These are phyloP conservation scores for Neurospora sp. DNA, from an alignment of 495 filamentous ascomycete genomes.

Conservation along the genomic window DNA sequence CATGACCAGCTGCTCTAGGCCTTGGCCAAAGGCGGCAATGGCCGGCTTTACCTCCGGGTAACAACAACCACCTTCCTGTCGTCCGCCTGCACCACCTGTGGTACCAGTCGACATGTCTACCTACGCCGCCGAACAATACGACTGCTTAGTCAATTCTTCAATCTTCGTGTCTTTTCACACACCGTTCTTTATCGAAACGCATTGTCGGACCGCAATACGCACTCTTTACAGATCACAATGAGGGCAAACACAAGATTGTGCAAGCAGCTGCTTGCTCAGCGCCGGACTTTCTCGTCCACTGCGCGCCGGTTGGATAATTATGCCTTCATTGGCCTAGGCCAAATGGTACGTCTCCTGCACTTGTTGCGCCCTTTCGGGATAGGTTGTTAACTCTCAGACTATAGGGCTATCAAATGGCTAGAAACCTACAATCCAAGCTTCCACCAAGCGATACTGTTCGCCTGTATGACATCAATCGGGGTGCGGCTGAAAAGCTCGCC, in stretches of 20 bases:
- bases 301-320: conserved; percentile 49
- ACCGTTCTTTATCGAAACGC: background rate
- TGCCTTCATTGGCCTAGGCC: conserved; percentile 79
- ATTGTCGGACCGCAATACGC: background rate
- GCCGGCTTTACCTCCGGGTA: conserved; percentile 18
- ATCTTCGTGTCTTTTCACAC: background rate
- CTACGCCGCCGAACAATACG: background rate
- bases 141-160: background rate
- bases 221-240: conserved; percentile 13
- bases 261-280: conserved; percentile 18
- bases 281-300: conserved; percentile 47
- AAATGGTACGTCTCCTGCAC: conserved; percentile 58
- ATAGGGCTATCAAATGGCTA: conserved; percentile 77
- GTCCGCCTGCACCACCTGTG: background rate
- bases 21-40: conserved; percentile 24
- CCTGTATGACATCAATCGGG: conserved; percentile 65
- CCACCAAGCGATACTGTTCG: conserved; percentile 55
- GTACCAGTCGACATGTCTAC: background rate
- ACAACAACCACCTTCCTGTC: conserved; percentile 3
- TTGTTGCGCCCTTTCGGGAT: background rate
- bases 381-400: background rate
- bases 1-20: conserved; percentile 4
- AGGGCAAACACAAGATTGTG: conserved; percentile 19
- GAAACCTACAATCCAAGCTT: conserved; percentile 70
- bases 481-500: conserved; percentile 47